These are phyloP conservation scores for Trichoderma sp. DNA, from an alignment of 2,329 filamentous ascomycete genomes.

Conservation along the genomic window DNA sequence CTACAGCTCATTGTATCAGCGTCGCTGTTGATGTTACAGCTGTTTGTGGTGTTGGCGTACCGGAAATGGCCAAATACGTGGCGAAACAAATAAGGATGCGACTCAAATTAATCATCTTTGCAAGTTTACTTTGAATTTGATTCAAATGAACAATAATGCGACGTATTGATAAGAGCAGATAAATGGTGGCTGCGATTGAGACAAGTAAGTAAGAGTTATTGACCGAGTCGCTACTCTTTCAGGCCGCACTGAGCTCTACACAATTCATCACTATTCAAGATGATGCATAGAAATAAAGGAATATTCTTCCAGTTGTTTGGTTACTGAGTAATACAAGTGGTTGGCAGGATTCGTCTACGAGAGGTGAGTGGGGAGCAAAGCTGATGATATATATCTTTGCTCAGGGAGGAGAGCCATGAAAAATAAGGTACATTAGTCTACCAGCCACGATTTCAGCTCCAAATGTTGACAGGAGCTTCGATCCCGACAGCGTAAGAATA, in stretches of 20 bases:
- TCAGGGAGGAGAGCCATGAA: not conserved
- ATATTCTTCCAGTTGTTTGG: not conserved
- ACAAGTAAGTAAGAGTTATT: not conserved
- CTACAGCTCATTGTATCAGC: not conserved
- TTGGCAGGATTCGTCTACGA: not conserved
- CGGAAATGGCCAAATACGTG: not conserved
- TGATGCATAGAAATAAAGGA: not conserved
- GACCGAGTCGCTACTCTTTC: not conserved
- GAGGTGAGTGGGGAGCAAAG: not conserved
- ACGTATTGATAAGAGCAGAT: not conserved
- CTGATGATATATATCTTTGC: not conserved
- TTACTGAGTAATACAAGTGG: not conserved
- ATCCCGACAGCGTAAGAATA: not conserved
- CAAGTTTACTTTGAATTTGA: not conserved
- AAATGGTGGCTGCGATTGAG: not conserved
- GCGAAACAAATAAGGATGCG: not conserved
- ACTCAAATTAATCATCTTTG: not conserved
- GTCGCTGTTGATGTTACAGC: not conserved
- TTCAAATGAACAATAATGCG: not conserved
- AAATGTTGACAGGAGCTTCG: not conserved
- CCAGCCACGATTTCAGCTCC: conserved; percentile 12
- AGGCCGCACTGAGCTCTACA: not conserved
- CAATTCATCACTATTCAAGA: not conserved
- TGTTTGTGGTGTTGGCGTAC: not conserved
- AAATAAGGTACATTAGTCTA: not conserved